Evolutionary conservation across 257 asterid genomes (phyloP), one percentile per base, ranked within the genome.

Genomic region (Craterostigma plantagineum): DNA sequence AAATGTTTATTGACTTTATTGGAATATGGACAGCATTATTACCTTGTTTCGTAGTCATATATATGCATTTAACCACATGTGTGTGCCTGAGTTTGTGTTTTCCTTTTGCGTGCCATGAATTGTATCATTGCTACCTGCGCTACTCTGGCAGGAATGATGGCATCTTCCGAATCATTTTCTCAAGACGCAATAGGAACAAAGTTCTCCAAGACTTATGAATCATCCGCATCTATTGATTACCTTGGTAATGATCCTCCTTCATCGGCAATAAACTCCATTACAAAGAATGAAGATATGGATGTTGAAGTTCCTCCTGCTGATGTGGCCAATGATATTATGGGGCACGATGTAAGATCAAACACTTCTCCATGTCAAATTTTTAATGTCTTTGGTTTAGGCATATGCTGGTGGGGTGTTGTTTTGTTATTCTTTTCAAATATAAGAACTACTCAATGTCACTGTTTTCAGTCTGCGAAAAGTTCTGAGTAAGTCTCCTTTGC

Each of bases 271-370:
- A 43, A 58, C 42, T 37, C 59, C 49, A 48, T 18, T 1, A 58
- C 63, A 62, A 65, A 62, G 55, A 58, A 66, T 50, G 71, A 69
- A 43, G 65, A 66, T 36, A 66, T 70, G 73, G 70, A 54, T 48
- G 61, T 64, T 57, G 77, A 65, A 51, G 53, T 49, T 35, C 75
- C 57, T 30, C 57, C 60, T n/a, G 17, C 51, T 56, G 81, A 66
- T 27, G 92, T 67, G 64, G 62, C 66, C 16, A 93, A 69, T 35
- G 92, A 87, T 52, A 56, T 82, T 64, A 73, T 70, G 71, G 93
- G 71, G 70, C 82, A 73, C 30, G 98, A 87, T 76, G 98, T 87
- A 63, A 62, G 73, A 60, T 57, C 51, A 36, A 36, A 11, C 14
- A 55, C 41, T n/a, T n/a, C n/a, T 7, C n/a, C 48, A 1, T 15